phyloP scores from a whole-genome alignment of 192 early-diverging fungal species.

The Funneliformis mosseae region DNA sequence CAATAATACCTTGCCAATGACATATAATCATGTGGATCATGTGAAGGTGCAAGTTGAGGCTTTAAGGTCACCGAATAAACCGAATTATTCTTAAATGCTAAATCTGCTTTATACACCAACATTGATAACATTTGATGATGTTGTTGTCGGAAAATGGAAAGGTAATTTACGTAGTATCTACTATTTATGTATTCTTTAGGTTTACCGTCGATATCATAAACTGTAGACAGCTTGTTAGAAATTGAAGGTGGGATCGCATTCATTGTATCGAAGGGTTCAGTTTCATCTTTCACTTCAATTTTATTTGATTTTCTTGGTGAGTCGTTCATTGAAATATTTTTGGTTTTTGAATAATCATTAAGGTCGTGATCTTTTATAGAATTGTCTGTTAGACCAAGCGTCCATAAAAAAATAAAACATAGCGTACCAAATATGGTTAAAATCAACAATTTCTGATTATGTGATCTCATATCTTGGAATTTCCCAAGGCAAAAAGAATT shows the following conservation, averaged over 20 bases:
- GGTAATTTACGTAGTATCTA: background rate
- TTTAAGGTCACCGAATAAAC: constrained; percentile 60
- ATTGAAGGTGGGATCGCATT: too few relatives aligned
- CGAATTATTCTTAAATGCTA: constrained; percentile 36
- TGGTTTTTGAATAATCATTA: too few relatives aligned
- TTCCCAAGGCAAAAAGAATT: too few relatives aligned
- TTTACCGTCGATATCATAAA: background rate
- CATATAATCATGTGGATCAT: constrained; percentile 59
- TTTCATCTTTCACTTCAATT: too few relatives aligned
- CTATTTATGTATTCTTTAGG: background rate
- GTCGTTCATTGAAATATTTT: too few relatives aligned
- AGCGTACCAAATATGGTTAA: background rate
- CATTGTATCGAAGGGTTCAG: too few relatives aligned
- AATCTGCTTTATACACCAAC: constrained; percentile 24
- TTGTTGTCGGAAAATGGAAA: background rate
- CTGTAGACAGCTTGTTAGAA: background rate
- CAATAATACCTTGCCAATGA: constrained; percentile 63
- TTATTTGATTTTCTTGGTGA: too few relatives aligned
- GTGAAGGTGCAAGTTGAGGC: constrained; percentile 46
- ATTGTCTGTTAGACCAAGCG: background rate
- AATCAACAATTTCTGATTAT: background rate
- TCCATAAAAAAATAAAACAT: background rate
- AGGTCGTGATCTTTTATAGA: too few relatives aligned
- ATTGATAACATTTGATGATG: constrained; percentile 6
- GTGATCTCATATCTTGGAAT: background rate